A percentile compares a stretch with the other conserved stretches of the same genome.
Conservation (phyloP, 2,329 filamentous ascomycete genomes). For the Coniochaeta pulveracea region DNA sequence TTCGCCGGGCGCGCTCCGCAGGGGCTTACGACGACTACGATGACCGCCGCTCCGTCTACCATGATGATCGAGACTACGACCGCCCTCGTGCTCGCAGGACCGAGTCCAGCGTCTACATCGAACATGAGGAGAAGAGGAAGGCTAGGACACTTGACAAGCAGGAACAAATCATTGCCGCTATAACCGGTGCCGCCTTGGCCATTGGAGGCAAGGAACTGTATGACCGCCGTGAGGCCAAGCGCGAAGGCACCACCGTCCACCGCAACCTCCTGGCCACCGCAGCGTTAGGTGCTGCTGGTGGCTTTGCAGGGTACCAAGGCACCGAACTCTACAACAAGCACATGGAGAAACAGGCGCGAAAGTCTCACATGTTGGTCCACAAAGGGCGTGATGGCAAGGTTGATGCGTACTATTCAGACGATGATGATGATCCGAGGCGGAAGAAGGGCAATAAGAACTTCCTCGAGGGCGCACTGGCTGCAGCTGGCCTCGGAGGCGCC, state of each 20-base stretch:
- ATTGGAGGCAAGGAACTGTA: slow-evolving; percentile 56
- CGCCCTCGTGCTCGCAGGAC: slow-evolving; percentile 33
- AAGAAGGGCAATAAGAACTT: slow-evolving; percentile 54
- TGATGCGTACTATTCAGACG: slow-evolving; percentile 44
- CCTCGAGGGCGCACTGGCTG: slow-evolving; percentile 49
- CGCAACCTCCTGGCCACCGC: slow-evolving; percentile 49
- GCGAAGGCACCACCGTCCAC: slow-evolving; percentile 34
- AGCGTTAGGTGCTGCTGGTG: slow-evolving; percentile 52
- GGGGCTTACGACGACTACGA: slow-evolving; percentile 53
- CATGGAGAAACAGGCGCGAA: slow-evolving; percentile 39
- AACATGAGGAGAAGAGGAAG: slow-evolving; percentile 45
- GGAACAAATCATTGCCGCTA: slow-evolving; percentile 55
- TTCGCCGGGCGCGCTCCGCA: slow-evolving; percentile 52
- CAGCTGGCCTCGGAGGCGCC: slow-evolving; percentile 49
- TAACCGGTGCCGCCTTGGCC: slow-evolving; percentile 52
- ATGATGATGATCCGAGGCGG: slow-evolving; percentile 39
- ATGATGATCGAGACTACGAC: slow-evolving; percentile 34
- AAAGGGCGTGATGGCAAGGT: slow-evolving; percentile 41
- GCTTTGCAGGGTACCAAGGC: slow-evolving; percentile 52
- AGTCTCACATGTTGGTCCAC: slow-evolving; percentile 40
- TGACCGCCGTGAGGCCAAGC: slow-evolving; percentile 47
- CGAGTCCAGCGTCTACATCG: slow-evolving; percentile 34
- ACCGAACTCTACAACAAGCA: slow-evolving; percentile 53
- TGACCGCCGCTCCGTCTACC: slow-evolving; percentile 24
- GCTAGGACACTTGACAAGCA: slow-evolving; percentile 47